Evolutionary conservation across 495 filamentous ascomycete genomes (phyloP).

Genomic region (Parachaetomium inaequale): DNA sequence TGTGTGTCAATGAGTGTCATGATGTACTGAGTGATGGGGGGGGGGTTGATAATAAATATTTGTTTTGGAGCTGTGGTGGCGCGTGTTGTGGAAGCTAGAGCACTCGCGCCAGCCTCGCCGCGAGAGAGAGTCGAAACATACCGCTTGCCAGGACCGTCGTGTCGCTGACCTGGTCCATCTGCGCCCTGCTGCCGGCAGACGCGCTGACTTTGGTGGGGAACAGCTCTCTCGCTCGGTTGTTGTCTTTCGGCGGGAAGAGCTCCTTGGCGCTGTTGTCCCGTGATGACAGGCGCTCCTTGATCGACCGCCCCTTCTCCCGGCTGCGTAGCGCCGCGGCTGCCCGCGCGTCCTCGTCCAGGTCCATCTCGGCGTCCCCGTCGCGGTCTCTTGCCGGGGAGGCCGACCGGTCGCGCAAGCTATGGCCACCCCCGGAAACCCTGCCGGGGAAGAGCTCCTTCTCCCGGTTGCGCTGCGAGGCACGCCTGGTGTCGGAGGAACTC

Average conservation of each 20-base stretch:
- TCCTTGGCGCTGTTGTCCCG: constrained; percentile 51
- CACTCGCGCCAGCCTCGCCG: constrained; percentile 16
- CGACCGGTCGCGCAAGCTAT: constrained; percentile 56
- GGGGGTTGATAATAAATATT: background rate
- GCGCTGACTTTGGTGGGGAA: constrained; percentile 58
- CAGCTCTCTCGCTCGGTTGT: constrained; percentile 56
- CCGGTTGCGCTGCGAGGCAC: constrained; percentile 33
- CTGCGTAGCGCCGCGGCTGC: constrained; percentile 36
- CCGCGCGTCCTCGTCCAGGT: constrained; percentile 33
- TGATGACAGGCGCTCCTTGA: constrained; percentile 40
- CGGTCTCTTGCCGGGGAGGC: constrained; percentile 68
- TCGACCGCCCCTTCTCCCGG: constrained; percentile 44
- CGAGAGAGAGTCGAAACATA: constrained; percentile 32
- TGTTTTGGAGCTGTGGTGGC: background rate
- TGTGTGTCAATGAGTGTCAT: constrained; percentile 27
- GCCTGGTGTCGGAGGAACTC: constrained; percentile 29
- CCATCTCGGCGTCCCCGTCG: constrained; percentile 54
- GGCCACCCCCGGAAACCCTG: constrained; percentile 28
- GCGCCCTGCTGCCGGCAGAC: constrained; percentile 28
- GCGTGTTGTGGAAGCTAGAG: constrained; percentile 1
- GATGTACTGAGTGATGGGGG: background rate
- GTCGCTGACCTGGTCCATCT: constrained; percentile 43
- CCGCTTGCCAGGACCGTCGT: constrained; percentile 41
- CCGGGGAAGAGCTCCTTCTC: constrained; percentile 55
- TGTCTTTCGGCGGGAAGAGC: constrained; percentile 61